These are phyloP conservation scores for Dactylis glomerata DNA, from an alignment of 176 grass and related monocot species.

Conservation along the genomic window DNA sequence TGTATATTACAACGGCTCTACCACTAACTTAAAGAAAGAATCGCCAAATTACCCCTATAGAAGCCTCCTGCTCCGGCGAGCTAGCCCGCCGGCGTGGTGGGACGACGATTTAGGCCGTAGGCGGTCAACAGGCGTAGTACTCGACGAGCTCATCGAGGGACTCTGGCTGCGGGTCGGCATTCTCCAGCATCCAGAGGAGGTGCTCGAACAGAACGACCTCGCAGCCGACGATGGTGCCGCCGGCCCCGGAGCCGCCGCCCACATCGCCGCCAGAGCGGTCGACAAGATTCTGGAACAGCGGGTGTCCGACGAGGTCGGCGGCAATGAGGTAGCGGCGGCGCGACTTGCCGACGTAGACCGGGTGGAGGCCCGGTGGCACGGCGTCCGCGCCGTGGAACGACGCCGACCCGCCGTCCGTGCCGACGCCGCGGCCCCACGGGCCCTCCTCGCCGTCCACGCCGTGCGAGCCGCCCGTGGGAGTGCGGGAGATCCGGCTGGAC, in stretches of 20 bases:
- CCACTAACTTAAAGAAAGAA: slow-evolving; percentile 30
- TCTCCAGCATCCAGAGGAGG: slow-evolving; percentile 97
- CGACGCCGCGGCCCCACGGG: slow-evolving; percentile 32
- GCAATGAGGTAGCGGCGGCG: slow-evolving; percentile 85
- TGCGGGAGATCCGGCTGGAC: slow-evolving; percentile 56
- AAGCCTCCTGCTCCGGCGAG: slow-evolving; percentile 19
- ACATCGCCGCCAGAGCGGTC: slow-evolving; percentile 43
- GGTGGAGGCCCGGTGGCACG: slow-evolving; percentile 65
- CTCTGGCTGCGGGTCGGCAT: slow-evolving; percentile 84
- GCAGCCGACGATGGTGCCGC: slow-evolving; percentile 60
- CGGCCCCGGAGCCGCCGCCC: neutral
- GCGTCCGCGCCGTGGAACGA: slow-evolving; percentile 65
- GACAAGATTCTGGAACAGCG: slow-evolving; percentile 79
- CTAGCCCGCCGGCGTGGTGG: neutral
- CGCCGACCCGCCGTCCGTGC: slow-evolving; percentile 6
- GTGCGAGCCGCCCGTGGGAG: slow-evolving; percentile 36
- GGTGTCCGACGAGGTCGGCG: slow-evolving; percentile 72
- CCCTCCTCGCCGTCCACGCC: slow-evolving; percentile 28
- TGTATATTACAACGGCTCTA: slow-evolving; percentile 49
- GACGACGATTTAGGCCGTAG: neutral
- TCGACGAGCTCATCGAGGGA: slow-evolving; percentile 89
- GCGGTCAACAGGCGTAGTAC: slow-evolving; percentile 73
- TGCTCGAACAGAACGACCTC: slow-evolving; percentile 98
- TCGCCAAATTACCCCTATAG: slow-evolving; percentile 19
- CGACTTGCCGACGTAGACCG: slow-evolving; percentile 89